Conservation (phyloP, 352 stramenopile genomes). For the Thalassiosira exigua region DNA sequence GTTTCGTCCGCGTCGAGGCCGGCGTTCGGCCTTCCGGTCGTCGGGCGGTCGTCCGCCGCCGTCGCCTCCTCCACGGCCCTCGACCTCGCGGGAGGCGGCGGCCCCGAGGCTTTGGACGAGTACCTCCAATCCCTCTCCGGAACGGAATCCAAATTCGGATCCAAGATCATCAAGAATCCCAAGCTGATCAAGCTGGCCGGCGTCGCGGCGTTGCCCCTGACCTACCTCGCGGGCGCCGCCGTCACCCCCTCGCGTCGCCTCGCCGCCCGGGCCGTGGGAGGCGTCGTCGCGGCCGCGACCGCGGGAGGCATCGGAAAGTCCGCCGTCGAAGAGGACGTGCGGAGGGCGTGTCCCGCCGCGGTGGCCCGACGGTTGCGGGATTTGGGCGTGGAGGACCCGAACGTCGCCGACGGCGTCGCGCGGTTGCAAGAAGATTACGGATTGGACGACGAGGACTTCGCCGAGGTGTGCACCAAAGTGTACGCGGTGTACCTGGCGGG, state of each 20-base stretch:
- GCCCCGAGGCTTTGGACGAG: constrained; percentile 40
- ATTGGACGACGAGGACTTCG: constrained; percentile 75
- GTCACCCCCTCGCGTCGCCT: constrained; percentile 66
- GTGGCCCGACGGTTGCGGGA: constrained; percentile 73
- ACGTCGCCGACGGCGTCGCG: constrained; percentile 42
- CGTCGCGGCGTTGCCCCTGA: constrained; percentile 69
- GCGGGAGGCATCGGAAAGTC: constrained; percentile 76
- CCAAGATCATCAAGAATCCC: constrained; percentile 42
- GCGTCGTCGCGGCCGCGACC: constrained; percentile 61
- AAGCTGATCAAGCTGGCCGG: constrained; percentile 73
- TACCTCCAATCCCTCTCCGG: constrained; percentile 33
- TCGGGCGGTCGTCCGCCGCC: background rate
- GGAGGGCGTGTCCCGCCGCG: constrained; percentile 61
- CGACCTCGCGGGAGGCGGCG: constrained; percentile 35
- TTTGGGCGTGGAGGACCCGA: constrained; percentile 62
- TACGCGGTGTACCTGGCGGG: constrained; percentile 74
- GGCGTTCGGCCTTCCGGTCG: constrained; percentile 14
- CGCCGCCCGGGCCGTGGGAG: constrained; percentile 64
- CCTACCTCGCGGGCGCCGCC: constrained; percentile 67
- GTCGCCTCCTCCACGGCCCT: constrained; percentile 27
- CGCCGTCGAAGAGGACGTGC: constrained; percentile 62
- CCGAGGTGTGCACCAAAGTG: constrained; percentile 60
- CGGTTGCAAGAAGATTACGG: constrained; percentile 58
- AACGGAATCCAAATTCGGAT: constrained; percentile 19
- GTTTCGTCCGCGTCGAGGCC: background rate